phyloP scores from a whole-genome alignment of 163 green algal genomes.

The Chlorella variabilis region DNA sequence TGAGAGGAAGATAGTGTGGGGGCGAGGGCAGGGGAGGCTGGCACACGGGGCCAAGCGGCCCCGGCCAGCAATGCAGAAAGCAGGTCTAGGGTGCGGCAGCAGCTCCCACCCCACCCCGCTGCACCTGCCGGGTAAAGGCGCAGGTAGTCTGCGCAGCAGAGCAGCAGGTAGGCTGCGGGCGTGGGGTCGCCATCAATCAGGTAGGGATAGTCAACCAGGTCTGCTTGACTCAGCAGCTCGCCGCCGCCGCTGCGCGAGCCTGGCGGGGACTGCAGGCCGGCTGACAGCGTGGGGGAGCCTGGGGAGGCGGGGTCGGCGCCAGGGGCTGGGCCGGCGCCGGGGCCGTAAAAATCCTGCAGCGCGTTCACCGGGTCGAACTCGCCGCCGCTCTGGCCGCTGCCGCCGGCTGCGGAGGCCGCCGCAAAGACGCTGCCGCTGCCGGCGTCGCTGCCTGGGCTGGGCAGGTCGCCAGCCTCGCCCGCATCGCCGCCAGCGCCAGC shows the following conservation, averaged over 20 bases:
- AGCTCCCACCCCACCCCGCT: too few relatives aligned
- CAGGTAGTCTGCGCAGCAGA: conserved; percentile 41
- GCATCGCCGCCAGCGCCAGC: neutral
- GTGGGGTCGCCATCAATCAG: conserved; percentile 18
- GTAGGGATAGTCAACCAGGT: conserved; percentile 30
- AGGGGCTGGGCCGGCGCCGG: neutral
- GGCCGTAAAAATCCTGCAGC: conserved; percentile 26
- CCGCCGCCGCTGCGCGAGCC: neutral
- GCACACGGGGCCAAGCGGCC: too few relatives aligned
- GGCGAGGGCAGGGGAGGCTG: too few relatives aligned
- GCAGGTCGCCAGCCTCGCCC: neutral
- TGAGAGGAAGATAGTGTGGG: too few relatives aligned
- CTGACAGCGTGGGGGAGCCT: neutral
- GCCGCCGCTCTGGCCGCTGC: too few relatives aligned
- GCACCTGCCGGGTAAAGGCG: conserved; percentile 36
- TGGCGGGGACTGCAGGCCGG: neutral
- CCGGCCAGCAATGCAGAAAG: too few relatives aligned
- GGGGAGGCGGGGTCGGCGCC: neutral
- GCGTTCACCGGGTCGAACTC: conserved; percentile 6
- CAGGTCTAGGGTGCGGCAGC: too few relatives aligned
- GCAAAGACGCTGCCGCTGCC: neutral
- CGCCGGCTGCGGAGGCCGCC: neutral
- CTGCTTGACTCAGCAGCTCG: conserved; percentile 23
- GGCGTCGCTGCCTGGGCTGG: conserved; percentile 1
- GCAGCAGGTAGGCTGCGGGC: conserved; percentile 27